Evolutionary conservation across 2,329 filamentous ascomycete species (phyloP).

Genomic region (Metarhizium guizhouense): DNA sequence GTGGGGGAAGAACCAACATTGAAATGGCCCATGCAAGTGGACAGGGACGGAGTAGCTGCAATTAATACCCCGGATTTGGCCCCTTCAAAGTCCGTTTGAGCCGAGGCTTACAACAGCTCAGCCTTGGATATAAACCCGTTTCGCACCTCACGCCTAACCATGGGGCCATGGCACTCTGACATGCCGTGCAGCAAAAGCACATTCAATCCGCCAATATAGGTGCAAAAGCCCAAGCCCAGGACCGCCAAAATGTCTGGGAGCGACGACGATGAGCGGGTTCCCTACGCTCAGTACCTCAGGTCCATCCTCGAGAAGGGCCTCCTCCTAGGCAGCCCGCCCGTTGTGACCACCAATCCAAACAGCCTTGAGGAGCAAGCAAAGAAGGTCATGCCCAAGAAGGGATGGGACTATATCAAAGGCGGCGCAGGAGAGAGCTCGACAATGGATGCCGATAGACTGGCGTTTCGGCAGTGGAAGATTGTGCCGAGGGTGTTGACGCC

Average conservation of each 20-base stretch:
- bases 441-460: constrained; percentile 48
- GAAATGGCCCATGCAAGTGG: no score
- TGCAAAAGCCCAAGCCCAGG: neutral
- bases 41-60: neutral
- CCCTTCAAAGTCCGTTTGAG: neutral
- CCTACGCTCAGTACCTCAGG: constrained; percentile 34
- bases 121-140: neutral
- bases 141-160: no score
- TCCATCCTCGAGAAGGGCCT: constrained; percentile 45
- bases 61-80: neutral
- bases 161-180: no score
- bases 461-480: constrained; percentile 44
- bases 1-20: no score
- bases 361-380: constrained; percentile 46
- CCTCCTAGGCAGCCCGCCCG: constrained; percentile 35
- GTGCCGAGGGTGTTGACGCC: constrained; percentile 42
- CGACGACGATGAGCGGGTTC: constrained; percentile 8
- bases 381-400: constrained; percentile 33
- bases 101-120: neutral
- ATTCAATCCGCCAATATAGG: neutral
- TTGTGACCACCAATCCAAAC: constrained; percentile 50
- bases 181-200: neutral
- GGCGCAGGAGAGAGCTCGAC: constrained; percentile 54
- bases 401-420: constrained; percentile 54
- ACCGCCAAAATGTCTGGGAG: constrained; percentile 11